Evolutionary conservation across 441 rosid species (phyloP), one percentile per base, ranked within the genome.

Genomic region (Kokia cookei): DNA sequence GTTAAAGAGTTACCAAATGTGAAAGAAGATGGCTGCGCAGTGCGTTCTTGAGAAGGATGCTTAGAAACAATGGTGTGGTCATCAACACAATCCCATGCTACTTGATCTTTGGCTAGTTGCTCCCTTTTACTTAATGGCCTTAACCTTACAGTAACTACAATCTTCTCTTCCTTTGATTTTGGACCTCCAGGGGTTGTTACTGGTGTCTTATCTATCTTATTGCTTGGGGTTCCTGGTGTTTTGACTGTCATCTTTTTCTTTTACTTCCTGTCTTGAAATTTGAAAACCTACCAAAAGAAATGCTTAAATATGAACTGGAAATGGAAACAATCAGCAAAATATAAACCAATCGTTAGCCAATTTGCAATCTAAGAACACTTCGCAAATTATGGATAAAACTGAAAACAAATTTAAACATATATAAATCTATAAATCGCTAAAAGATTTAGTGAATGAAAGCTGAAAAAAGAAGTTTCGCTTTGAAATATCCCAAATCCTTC

Each of bases 81-180:
- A 85, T 92, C 94, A 8, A 89, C 78, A 65, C 99, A 94, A 48
- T 96, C 98, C 98, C 99, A 96, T 24, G 96, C 95, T 9, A 88
- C 86, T 85, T 85, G 97, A 72, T 94, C 99, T 84, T 91, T 94
- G 35, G 96, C 97, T 32, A 78, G 69, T 75, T 80, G 93, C 77
- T 96, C 98, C 83, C 83, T 94, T 85, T 90, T 96, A 88, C 84
- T 94, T 64, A 96, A 71, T 73, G 98, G 99, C 79, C 99, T 86
- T 77, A 96, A 80, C 71, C 99, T 79, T 13, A 96, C 98, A 2
- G 98, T 96, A 67, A 96, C 99, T 13, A 96, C 98, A 22, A 93
- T 92, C 87, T 93, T 96, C 91, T 96, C 97, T 79, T 96, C 99
- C 77, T 81, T 92, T 0, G 93, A 70, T 82, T 85, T 96, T 32